Percentiles rank a stretch among this genome's conserved stretches.
Conservation (phyloP, 192 early-diverging fungal species). For the Dissophora globulifera region DNA sequence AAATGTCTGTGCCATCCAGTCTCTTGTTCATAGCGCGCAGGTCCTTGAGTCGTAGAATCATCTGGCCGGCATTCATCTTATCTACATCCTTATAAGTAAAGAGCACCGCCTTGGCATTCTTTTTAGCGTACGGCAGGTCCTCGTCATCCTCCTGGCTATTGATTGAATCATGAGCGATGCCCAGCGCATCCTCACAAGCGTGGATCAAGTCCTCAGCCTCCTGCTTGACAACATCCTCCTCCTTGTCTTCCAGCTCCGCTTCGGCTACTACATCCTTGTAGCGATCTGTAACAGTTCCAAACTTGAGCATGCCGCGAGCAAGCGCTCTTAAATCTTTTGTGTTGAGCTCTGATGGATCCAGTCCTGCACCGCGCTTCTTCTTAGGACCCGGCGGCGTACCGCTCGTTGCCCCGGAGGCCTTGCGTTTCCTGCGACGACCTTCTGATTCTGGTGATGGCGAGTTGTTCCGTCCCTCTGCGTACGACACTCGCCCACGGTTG, state of each 20-base stretch:
- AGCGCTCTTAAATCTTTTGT: conserved; percentile 90
- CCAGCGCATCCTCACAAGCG: conserved; percentile 60
- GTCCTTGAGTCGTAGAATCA: conserved; percentile 81
- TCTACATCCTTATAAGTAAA: conserved; percentile 82
- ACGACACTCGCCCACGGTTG: conserved; percentile 69
- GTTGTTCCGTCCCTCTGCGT: conserved; percentile 65
- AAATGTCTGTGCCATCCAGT: conserved; percentile 65
- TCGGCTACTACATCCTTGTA: conserved; percentile 87
- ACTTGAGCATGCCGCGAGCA: conserved; percentile 81
- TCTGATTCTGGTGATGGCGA: conserved; percentile 42
- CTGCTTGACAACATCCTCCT: conserved; percentile 53
- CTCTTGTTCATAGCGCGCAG: conserved; percentile 72
- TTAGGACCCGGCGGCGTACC: conserved; percentile 23
- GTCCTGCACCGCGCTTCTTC: conserved; percentile 46
- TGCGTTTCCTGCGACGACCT: conserved; percentile 44
- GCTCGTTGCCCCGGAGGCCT: conserved; percentile 11
- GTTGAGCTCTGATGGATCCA: conserved; percentile 59
- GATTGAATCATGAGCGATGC: conserved; percentile 31
- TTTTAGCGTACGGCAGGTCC: conserved; percentile 45
- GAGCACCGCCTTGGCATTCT: conserved; percentile 74
- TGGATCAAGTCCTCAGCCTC: conserved; percentile 56
- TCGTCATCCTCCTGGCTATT: conserved; percentile 51
- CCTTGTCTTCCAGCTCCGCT: conserved; percentile 79
- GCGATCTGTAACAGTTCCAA: conserved; percentile 82
- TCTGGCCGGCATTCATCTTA: conserved; percentile 85